These are phyloP conservation scores for Geotrichum phurueaensis DNA, from an alignment of 1,139 yeast genomes.

Conservation along the genomic window DNA sequence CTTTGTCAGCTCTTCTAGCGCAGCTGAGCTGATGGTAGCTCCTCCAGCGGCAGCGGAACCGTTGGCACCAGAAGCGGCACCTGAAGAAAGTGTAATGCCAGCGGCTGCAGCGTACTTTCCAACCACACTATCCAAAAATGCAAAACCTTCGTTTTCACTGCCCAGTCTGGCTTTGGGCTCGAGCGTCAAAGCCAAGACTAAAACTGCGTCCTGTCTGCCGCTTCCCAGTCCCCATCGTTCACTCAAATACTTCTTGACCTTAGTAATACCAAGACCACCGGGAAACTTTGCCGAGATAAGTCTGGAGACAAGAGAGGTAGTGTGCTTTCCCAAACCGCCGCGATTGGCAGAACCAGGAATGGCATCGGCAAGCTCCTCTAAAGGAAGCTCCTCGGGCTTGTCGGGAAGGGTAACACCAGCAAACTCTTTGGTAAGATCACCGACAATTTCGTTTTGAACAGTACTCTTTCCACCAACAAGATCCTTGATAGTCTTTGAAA, in stretches of 20 bases:
- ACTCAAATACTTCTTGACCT: constrained; percentile 86
- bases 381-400: constrained; percentile 96
- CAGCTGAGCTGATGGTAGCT: constrained; percentile 91
- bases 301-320: constrained; percentile 81
- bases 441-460: constrained; percentile 94
- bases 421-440: constrained; percentile 96
- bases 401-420: constrained; percentile 84
- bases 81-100: constrained; percentile 69
- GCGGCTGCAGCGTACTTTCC: constrained; percentile 79
- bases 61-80: constrained; percentile 58
- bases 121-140: constrained; percentile 69
- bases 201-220: constrained; percentile 91
- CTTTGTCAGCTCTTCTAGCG: constrained; percentile 86
- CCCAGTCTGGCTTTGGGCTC: constrained; percentile 90
- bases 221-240: constrained; percentile 84
- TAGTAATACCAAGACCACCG: constrained; percentile 92
- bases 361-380: constrained; percentile 88
- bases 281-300: constrained; percentile 97
- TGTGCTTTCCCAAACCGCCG: constrained; percentile 89
- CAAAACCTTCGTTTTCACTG: constrained; percentile 83
- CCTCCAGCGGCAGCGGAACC: constrained; percentile 61
- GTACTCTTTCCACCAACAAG: constrained; percentile 98
- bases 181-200: constrained; percentile 71
- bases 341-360: constrained; percentile 92
- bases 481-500: constrained; percentile 90